Conservation (phyloP, 495 filamentous ascomycete genomes). For the Aspergillus avenaceus region DNA sequence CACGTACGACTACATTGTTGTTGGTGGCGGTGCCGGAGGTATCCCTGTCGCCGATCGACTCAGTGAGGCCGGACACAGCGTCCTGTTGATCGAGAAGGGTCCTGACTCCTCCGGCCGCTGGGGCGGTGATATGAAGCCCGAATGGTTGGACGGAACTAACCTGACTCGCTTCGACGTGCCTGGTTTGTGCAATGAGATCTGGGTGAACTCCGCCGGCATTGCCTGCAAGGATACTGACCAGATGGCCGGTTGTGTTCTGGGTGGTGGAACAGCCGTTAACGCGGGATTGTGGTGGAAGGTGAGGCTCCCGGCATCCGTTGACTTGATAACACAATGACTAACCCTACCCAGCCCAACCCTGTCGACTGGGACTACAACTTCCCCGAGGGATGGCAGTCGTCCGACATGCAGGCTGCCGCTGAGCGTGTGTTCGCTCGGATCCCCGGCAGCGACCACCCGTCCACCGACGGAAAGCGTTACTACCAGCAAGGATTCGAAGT, state of each 20-base stretch:
- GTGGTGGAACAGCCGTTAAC: constrained; percentile 12
- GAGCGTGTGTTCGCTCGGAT: constrained; percentile 5
- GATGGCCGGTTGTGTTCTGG: constrained; percentile 17
- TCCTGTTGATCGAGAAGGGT: constrained; percentile 52
- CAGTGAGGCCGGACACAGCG: constrained; percentile 57
- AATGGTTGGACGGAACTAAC: constrained; percentile 2
- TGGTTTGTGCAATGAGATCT: constrained; percentile 8
- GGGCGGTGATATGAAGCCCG: constrained; percentile 2
- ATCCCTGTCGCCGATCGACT: constrained; percentile 63
- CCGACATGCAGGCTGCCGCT: constrained; percentile 4
- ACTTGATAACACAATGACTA: background rate
- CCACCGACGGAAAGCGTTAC: constrained; percentile 2
- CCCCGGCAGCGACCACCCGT: background rate
- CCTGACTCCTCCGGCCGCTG: constrained; percentile 3
- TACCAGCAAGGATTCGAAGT: background rate
- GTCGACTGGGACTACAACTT: constrained; percentile 6
- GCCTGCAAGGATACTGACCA: constrained; percentile 15
- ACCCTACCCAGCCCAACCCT: background rate
- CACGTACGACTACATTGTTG: constrained; percentile 62
- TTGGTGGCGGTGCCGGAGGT: constrained; percentile 62
- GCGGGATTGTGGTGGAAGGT: constrained; percentile 5
- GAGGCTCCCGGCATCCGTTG: background rate
- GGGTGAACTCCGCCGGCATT: constrained; percentile 3
- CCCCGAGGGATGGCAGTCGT: background rate
- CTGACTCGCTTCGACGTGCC: constrained; percentile 7